Evolutionary conservation across 2,329 filamentous ascomycete genomes (phyloP).

Genomic region (Colletotrichum viniferum): DNA sequence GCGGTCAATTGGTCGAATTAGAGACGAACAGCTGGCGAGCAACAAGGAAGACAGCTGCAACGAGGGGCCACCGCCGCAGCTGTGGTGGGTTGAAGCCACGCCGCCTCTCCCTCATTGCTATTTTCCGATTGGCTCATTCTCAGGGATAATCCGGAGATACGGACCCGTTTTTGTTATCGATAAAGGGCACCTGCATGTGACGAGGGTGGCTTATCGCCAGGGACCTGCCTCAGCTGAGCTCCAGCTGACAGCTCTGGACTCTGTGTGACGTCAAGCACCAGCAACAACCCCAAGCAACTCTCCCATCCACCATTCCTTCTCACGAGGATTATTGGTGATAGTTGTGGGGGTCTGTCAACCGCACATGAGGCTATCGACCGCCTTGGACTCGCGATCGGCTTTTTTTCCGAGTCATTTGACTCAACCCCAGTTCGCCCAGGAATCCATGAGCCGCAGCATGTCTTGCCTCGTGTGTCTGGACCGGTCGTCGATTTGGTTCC

Average conservation of each 20-base stretch:
- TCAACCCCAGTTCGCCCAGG: neutral
- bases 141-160: neutral
- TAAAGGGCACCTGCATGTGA: neutral
- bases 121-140: slow-evolving; percentile 11
- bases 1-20: neutral
- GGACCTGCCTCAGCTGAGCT: neutral
- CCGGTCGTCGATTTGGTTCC: neutral
- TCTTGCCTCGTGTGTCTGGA: neutral
- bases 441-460: neutral
- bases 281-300: neutral
- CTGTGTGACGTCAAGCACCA: neutral
- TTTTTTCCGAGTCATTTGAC: neutral
- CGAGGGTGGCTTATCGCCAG: neutral
- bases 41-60: slow-evolving; percentile 11
- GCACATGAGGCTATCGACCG: slow-evolving; percentile 8
- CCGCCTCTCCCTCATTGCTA: neutral
- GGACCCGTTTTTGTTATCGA: neutral
- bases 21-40: slow-evolving; percentile 6
- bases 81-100: slow-evolving; percentile 17
- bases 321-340: neutral
- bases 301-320: neutral
- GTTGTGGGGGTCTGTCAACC: neutral
- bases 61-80: neutral
- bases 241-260: neutral
- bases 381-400: neutral